These are phyloP conservation scores for Talaromyces wortmannii DNA, from an alignment of 495 filamentous ascomycete species.

Conservation along the genomic window DNA sequence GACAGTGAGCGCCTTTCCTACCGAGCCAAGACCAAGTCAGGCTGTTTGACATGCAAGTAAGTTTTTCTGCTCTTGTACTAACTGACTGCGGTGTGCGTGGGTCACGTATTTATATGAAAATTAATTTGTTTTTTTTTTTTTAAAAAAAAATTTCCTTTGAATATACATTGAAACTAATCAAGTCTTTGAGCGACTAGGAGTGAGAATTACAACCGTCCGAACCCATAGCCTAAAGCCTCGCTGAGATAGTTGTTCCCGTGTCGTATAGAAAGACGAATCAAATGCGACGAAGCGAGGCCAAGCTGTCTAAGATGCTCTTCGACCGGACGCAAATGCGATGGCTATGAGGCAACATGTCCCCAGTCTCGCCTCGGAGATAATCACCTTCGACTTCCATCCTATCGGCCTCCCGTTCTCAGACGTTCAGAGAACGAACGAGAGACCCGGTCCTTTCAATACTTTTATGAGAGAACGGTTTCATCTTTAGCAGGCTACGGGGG, in stretches of 20 bases:
- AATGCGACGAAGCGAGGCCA: slow-evolving; percentile 43
- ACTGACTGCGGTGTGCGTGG: too few species aligned
- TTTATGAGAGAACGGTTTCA: slow-evolving; percentile 48
- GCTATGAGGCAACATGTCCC: slow-evolving; percentile 8
- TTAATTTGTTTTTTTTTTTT: not conserved
- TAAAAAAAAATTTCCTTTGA: not conserved
- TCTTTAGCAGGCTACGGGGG: slow-evolving; percentile 58
- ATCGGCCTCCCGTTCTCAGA: slow-evolving; percentile 1
- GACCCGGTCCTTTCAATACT: slow-evolving; percentile 52
- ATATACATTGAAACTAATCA: not conserved
- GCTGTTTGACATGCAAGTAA: slow-evolving; percentile 43
- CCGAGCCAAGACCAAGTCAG: slow-evolving; percentile 18
- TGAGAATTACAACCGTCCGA: too few species aligned
- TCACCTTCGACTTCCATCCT: not conserved
- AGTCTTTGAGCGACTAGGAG: too few species aligned
- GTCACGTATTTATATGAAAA: too few species aligned
- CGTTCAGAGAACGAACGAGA: slow-evolving; percentile 19
- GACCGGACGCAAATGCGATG: slow-evolving; percentile 31
- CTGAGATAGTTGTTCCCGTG: not conserved
- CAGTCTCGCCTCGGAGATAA: not conserved
- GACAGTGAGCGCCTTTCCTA: not conserved
- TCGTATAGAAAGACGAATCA: slow-evolving; percentile 30
- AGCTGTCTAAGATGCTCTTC: slow-evolving; percentile 22
- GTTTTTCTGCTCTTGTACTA: not conserved
- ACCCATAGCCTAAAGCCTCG: not conserved